These are phyloP conservation scores for Cyberlindnera xishuangbannaensis DNA, from an alignment of 805 yeast genomes.

Conservation along the genomic window DNA sequence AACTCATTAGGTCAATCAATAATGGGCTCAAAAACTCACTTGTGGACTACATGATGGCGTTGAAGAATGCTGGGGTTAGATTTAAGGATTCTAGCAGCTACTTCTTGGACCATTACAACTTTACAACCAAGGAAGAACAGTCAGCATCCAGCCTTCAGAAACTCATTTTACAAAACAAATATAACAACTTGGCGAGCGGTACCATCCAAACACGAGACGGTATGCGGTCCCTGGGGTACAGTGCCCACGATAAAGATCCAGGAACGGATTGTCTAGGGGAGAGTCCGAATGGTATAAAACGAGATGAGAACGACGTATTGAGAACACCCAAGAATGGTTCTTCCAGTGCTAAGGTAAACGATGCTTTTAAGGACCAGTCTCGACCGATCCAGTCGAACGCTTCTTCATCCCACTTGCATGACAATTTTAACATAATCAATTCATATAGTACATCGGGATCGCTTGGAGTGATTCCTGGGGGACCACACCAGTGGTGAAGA, in stretches of 20 bases:
- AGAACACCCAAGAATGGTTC: no score
- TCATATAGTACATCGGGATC: conserved; percentile 21
- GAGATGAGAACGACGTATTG: no score
- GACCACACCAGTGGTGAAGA: neutral
- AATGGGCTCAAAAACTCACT: conserved; percentile 40
- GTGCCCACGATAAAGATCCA: no score
- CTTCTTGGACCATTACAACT: conserved; percentile 19
- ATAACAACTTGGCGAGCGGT: conserved; percentile 1
- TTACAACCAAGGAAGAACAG: conserved; percentile 3
- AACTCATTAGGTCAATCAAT: conserved; percentile 41
- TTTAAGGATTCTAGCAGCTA: conserved; percentile 15
- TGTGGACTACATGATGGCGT: conserved; percentile 33
- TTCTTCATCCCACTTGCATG: no score
- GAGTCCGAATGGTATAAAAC: no score
- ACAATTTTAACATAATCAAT: conserved; percentile 14
- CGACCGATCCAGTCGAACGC: no score
- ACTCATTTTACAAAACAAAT: conserved; percentile 22
- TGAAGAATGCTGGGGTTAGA: conserved; percentile 16
- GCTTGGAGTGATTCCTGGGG: conserved; percentile 8
- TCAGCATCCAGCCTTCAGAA: conserved; percentile 21
- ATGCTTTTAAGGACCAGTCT: no score
- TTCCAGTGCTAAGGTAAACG: no score
- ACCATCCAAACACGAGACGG: neutral
- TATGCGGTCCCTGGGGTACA: no score
- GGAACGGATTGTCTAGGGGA: no score